Base-by-base conservation (phyloP, 2,329 filamentous ascomycete genomes). In the Raffaelea arxii region DNA sequence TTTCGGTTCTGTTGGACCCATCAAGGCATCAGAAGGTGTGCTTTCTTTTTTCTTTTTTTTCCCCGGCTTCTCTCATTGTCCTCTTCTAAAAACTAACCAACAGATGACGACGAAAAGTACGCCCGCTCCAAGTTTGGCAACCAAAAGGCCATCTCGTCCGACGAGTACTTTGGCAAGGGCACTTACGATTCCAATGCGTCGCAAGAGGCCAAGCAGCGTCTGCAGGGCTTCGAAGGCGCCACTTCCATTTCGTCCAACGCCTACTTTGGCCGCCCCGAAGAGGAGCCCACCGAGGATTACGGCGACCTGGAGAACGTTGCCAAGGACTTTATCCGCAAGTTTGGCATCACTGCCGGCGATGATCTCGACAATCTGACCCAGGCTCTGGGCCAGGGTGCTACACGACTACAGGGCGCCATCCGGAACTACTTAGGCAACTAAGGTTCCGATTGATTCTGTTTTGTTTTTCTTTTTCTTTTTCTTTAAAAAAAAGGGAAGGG, bases 91-190 rank as follows among this genome's bases (percentile, higher is more conserved):
- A 37, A 37, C 19, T 65, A 53, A 65, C 47, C 32, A 16, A 4
- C 37, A 81, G 80, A 79, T 52, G 88, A 96, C 48, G 82, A 84
- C 46, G 80, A 96, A 58, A 81, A 79, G 59, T 94, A 87, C 61
- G 88, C 90, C 6, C 85, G 86, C 58, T 71, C 78, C 59, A 95
- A 95, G 65, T 98, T 98, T 59, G 91, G 90, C 50, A 68, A 67
- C 38, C 92, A 98, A 64, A 97, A 97, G 72, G 86, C 86, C 56
- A 98, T 98, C 55, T 96, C 89, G 0, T 96, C 90, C 1, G 92
- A 98, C 63, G 92, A 98, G 63, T 98, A 94, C 74, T 98, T 98
- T 62, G 89, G 91, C 58, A 91, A 92, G 63, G 87, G 89, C 45
- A 70, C 77, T 46, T 97, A 82, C 65, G 90, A 98, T 62, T 81